These are phyloP conservation scores for Fusarium concolor DNA, from an alignment of 2,329 filamentous ascomycete genomes.

Conservation along the genomic window DNA sequence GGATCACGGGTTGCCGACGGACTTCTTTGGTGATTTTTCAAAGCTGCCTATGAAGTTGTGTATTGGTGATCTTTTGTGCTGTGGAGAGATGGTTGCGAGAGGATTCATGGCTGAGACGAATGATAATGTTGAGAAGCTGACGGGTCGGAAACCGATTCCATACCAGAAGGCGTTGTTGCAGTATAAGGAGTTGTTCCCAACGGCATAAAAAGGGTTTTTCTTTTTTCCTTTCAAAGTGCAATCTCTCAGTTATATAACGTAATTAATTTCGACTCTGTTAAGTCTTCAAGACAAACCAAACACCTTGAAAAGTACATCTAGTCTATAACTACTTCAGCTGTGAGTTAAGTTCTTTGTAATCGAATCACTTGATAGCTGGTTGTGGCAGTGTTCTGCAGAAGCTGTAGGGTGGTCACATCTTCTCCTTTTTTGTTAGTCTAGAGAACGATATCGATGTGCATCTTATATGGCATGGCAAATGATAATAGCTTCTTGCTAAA, in stretches of 20 bases:
- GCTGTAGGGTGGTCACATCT: too few species aligned
- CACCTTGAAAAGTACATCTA: too few species aligned
- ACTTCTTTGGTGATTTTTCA: constrained; percentile 43
- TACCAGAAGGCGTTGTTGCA: constrained; percentile 37
- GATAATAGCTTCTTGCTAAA: too few species aligned
- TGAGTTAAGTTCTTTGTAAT: too few species aligned
- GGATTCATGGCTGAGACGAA: constrained; percentile 36
- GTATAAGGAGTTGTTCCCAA: constrained; percentile 41
- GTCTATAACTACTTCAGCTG: too few species aligned
- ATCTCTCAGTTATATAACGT: not conserved
- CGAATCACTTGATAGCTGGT: too few species aligned
- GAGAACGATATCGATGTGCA: too few species aligned
- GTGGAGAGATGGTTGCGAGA: constrained; percentile 41
- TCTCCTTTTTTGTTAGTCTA: too few species aligned
- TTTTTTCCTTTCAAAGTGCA: too few species aligned
- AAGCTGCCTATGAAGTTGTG: constrained; percentile 43
- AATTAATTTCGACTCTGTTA: not conserved
- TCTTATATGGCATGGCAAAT: too few species aligned
- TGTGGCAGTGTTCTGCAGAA: too few species aligned
- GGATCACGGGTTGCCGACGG: constrained; percentile 34
- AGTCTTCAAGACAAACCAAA: too few species aligned
- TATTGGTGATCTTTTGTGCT: constrained; percentile 41
- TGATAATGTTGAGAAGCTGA: constrained; percentile 43
- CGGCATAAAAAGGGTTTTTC: not conserved
- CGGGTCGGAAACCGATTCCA: constrained; percentile 30